Evolutionary conservation across 2,329 filamentous ascomycete species (phyloP).

Genomic region (Penicillium glabrum): DNA sequence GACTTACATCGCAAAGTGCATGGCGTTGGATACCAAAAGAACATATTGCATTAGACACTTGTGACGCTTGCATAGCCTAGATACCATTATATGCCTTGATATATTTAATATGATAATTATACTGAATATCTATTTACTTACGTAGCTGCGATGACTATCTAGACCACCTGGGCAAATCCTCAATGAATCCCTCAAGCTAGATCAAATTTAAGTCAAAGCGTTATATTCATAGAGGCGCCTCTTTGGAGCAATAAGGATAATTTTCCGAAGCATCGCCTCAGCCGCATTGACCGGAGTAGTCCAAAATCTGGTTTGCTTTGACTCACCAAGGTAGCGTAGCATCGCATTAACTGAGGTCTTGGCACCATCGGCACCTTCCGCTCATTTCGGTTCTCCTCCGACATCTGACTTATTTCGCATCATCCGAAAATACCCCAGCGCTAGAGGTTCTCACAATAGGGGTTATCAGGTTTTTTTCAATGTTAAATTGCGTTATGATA

Average conservation of each 20-base stretch:
- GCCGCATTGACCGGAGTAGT: not conserved
- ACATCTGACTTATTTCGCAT: not conserved
- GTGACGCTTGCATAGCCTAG: not conserved
- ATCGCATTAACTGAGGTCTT: constrained; percentile 1
- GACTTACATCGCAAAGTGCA: not conserved
- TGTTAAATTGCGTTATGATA: not conserved
- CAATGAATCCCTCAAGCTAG: not conserved
- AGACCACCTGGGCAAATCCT: too few species aligned
- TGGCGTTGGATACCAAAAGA: constrained; percentile 12
- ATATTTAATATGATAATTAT: not conserved
- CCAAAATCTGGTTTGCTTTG: not conserved
- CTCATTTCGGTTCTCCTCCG: not conserved
- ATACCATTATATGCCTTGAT: not conserved
- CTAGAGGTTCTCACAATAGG: not conserved
- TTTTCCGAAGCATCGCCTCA: not conserved
- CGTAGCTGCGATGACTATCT: not conserved
- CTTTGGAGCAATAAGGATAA: too few species aligned
- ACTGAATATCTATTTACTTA: not conserved
- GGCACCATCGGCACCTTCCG: not conserved
- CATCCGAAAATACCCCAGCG: not conserved
- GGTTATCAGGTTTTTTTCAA: not conserved
- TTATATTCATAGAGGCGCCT: not conserved
- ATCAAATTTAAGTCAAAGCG: not conserved
- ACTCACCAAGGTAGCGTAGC: not conserved
- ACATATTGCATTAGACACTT: not conserved